Evolutionary conservation across 225 moss, liverwort and hornwort genomes (phyloP).

Genomic region (Lunularia cruciata): DNA sequence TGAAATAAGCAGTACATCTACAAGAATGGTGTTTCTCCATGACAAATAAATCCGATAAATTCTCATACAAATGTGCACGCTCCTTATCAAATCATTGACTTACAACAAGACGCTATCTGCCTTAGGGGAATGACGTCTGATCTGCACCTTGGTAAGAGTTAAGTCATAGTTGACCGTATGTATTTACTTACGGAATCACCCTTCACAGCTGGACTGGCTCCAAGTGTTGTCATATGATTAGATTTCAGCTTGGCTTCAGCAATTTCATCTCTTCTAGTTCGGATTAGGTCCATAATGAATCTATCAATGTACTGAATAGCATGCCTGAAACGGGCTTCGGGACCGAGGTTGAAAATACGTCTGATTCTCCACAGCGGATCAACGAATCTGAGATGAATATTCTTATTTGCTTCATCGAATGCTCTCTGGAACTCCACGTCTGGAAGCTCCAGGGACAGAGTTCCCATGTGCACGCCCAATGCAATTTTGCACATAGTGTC

Average conservation of each 20-base stretch:
- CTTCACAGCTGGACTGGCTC: too few relatives aligned
- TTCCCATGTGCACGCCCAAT: conserved; percentile 51
- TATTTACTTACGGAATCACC: too few relatives aligned
- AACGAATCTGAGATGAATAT: conserved; percentile 31
- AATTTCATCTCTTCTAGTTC: conserved; percentile 31
- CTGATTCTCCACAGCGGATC: conserved; percentile 48
- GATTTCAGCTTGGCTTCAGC: neutral
- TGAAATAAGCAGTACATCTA: too few relatives aligned
- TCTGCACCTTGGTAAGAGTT: too few relatives aligned
- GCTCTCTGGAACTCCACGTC: conserved; percentile 32
- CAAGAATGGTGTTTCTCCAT: too few relatives aligned
- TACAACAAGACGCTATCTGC: too few relatives aligned
- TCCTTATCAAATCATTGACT: too few relatives aligned
- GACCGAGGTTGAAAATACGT: conserved; percentile 30
- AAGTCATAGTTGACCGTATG: too few relatives aligned
- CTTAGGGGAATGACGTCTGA: too few relatives aligned
- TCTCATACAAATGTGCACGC: too few relatives aligned
- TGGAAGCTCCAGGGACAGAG: conserved; percentile 38
- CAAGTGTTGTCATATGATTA: too few relatives aligned
- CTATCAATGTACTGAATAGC: conserved; percentile 41
- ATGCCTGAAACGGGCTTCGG: conserved; percentile 26
- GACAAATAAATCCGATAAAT: too few relatives aligned
- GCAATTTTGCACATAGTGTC: conserved; percentile 49
- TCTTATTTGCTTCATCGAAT: conserved; percentile 43
- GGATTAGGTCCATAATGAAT: conserved; percentile 46